Evolutionary conservation across 768 basidiomycete genomes (phyloP), one percentile per base, ranked within the genome.

Genomic region (Panellus pusillus): DNA sequence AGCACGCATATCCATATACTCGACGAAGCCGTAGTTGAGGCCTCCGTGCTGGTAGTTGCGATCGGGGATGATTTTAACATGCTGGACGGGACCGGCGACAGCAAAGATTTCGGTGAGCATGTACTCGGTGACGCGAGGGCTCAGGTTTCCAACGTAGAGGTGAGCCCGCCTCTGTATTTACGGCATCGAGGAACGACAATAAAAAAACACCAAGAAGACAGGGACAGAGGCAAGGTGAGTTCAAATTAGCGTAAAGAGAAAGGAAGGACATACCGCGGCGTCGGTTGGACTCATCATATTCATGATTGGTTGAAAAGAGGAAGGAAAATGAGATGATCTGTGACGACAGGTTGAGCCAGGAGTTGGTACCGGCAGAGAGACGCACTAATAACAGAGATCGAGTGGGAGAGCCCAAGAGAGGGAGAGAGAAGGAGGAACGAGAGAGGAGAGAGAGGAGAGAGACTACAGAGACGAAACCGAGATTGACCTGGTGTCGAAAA

Each of bases 61-160:
- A 78, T 99, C 97, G 28, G 96, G 96, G 71, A 99, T 98, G 72
- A 99, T 98, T 85, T 99, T 99, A 72, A 98, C 96, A 70, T 95
- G 91, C 73, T 96, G 93, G 58, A 98, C 97, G 55, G 93, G 89
- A 41, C 96, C 97, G 68, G 93, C 93, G 66, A 94, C 92, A 70
- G 93, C 93, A 69, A 94, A 95, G 58, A 94, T 95, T 72, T 98
- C 96, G 40, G 92, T 93, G 68, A 98, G 87, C 91, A 98, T 98
- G 76, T 94, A 96, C 77, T 98, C 97, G 49, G 95, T 98, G 47
- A 99, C 97, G 41, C 97, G 84, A 60, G 96, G 94, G 67, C 91
- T 93, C 70, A 99, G 79, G 74, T 98, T 98, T 58, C 97, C 97
- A 72, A 99, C 92, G 71, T 99, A 99, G 64, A 99, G 87, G 78